Evolutionary conservation across 2,329 filamentous ascomycete genomes (phyloP).

Genomic region (Camillea tinctor): DNA sequence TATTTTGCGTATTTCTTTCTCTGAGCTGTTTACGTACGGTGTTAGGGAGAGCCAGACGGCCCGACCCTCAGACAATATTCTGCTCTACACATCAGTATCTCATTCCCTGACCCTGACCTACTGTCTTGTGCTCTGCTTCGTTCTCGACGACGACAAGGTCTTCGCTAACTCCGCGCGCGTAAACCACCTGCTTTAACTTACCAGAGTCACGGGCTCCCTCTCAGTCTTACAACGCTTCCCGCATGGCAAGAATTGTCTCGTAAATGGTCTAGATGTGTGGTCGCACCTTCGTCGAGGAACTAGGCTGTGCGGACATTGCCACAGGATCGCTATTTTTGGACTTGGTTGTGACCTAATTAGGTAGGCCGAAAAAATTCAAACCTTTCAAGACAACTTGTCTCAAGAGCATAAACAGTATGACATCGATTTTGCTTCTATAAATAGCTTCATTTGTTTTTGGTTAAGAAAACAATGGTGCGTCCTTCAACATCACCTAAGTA

Average conservation of each 20-base stretch:
- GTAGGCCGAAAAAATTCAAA: no score
- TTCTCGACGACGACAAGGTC: constrained; percentile 46
- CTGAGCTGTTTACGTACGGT: constrained; percentile 51
- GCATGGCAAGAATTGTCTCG: constrained; percentile 72
- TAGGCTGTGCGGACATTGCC: constrained; percentile 67
- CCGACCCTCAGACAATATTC: constrained; percentile 62
- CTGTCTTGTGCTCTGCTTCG: constrained; percentile 35
- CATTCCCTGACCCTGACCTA: constrained; percentile 43
- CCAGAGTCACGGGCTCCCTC: constrained; percentile 72
- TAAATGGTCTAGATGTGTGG: constrained; percentile 87
- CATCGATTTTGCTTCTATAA: no score
- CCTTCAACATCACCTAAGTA: no score
- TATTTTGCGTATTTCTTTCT: constrained; percentile 26
- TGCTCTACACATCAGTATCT: constrained; percentile 46
- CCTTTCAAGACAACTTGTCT: no score
- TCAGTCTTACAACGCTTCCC: constrained; percentile 65
- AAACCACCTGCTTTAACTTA: constrained; percentile 83
- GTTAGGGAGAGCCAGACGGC: constrained; percentile 55
- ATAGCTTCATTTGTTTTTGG: no score
- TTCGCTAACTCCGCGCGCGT: constrained; percentile 70
- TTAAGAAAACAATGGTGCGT: no score
- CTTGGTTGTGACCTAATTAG: no score
- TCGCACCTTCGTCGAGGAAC: constrained; percentile 79
- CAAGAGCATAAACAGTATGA: no score
- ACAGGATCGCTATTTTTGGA: no score